Conservation (phyloP, 2,329 filamentous ascomycete genomes). For the Anthostomella pinea region DNA sequence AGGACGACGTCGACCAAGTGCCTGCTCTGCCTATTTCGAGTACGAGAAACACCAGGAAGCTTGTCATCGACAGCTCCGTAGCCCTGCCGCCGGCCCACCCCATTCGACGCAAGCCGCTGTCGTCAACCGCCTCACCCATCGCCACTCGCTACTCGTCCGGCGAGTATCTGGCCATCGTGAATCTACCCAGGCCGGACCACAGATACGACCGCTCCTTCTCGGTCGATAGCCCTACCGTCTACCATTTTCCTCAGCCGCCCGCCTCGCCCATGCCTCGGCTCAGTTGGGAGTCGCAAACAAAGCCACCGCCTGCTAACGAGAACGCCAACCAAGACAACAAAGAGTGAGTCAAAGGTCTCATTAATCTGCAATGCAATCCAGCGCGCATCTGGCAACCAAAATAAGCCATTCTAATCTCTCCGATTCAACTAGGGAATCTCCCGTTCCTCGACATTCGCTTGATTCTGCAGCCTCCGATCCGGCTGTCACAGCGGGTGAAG, state of each 20-base stretch:
- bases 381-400: conserved; percentile 10
- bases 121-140: conserved; percentile 51
- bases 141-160: conserved; percentile 47
- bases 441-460: conserved; percentile 19
- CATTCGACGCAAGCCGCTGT: conserved; percentile 61
- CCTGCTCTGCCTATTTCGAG: conserved; percentile 25
- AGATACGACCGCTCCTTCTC: conserved; percentile 54
- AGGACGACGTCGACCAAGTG: too few species aligned
- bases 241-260: conserved; percentile 49
- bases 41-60: conserved; percentile 29
- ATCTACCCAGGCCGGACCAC: conserved; percentile 48
- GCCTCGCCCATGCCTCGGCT: conserved; percentile 17
- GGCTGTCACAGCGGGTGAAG: conserved; percentile 27
- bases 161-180: conserved; percentile 35
- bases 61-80: conserved; percentile 25
- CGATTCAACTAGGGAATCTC: conserved; percentile 27
- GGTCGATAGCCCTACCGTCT: conserved; percentile 60
- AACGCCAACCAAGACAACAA: conserved; percentile 16
- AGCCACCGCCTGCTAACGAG: conserved; percentile 14
- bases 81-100: conserved; percentile 23
- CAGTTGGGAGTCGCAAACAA: conserved; percentile 22
- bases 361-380: conserved; percentile 29
- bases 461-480: conserved; percentile 19
- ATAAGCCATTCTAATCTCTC: conserved; percentile 21
- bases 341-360: conserved; percentile 33